Evolutionary conservation across 331 rosid species (phyloP), one percentile per base, ranked within the genome.

Genomic region (Prunus yedoensis): DNA sequence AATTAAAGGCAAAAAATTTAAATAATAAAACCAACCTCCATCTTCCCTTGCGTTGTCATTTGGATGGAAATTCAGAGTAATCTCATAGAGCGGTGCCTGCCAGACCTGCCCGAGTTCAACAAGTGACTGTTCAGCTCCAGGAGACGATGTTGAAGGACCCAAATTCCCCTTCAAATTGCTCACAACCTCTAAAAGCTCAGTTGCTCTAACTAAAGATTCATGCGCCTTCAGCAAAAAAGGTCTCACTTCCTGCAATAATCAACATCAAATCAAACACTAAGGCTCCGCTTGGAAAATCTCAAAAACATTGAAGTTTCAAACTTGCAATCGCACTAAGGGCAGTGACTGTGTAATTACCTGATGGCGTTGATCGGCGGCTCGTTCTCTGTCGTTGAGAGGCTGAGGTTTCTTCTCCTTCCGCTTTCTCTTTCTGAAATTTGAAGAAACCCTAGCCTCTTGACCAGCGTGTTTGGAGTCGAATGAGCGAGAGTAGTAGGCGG

Each of bases 341-440:
- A 53, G 59, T 18, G 59, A 18, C 21, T 3, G 49, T 46, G 1
- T 1, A 41, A 41, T 74, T 78, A 87, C 97, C 92, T 80, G 93
- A 66, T 94, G 96, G n/a, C 98, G 95, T 57, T 77, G 90, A 25
- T 89, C 88, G 15, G 95, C 95, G 10, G 81, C 81, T 66, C n/a
- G 86, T 66, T 94, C 97, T 81, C 96, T 85, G 8, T 90, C 93
- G 74, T 92, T 94, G 54, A 91, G 76, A 71, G 86, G n/a, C 57
- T 45, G 87, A 21, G 80, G 83, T 23, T 88, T 75, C 80, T 73
- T 79, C 43, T 63, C 78, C 66, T 78, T 85, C 73, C 96, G 86
- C 78, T 86, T 91, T 4, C 90, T 66, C 71, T 84, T 85, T 61
- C 71, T 67, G 30, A 82, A 74, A 66, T 58, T 57, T 59, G 85